A percentile compares a stretch with the other conserved stretches of the same genome.
phyloP scores from a whole-genome alignment of 495 filamentous ascomycete genomes.

The Xylaria sp. region DNA sequence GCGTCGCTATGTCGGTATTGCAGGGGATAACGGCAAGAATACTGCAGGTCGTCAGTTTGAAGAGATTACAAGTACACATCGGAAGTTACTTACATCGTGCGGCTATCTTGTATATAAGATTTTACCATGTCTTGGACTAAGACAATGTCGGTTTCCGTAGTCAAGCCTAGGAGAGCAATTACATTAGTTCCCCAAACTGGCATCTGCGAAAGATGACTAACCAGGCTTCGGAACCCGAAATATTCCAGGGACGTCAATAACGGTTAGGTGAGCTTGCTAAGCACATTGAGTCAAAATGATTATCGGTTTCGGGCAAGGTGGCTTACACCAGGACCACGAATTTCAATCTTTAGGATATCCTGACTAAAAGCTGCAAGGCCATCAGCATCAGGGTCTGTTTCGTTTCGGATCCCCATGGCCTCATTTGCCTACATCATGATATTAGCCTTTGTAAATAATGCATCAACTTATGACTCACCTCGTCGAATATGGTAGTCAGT shows the following conservation, averaged over 20 bases:
- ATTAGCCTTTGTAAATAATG: too few species aligned
- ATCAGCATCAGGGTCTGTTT: not conserved
- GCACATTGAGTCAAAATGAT: not conserved
- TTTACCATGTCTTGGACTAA: conserved; percentile 59
- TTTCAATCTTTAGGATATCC: not conserved
- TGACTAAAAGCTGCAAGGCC: not conserved
- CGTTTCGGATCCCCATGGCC: not conserved
- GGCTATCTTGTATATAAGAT: conserved; percentile 49
- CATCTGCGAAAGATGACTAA: too few species aligned
- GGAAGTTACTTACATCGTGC: not conserved
- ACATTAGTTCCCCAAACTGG: too few species aligned
- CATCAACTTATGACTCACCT: too few species aligned
- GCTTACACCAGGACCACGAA: not conserved
- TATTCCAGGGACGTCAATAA: conserved; percentile 66
- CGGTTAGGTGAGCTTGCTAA: conserved; percentile 53
- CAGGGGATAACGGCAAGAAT: conserved; percentile 65
- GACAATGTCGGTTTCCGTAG: conserved; percentile 54
- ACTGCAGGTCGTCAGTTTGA: conserved; percentile 55
- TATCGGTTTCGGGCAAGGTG: not conserved
- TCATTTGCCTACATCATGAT: not conserved
- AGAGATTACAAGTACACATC: too few species aligned
- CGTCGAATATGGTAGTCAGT: not conserved
- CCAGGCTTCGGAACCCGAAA: conserved; percentile 51
- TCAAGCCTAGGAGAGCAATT: conserved; percentile 36
- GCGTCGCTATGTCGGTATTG: conserved; percentile 67